These are phyloP conservation scores for Phyllosticta citribraziliensis DNA, from an alignment of 2,329 filamentous ascomycete species.

Conservation along the genomic window DNA sequence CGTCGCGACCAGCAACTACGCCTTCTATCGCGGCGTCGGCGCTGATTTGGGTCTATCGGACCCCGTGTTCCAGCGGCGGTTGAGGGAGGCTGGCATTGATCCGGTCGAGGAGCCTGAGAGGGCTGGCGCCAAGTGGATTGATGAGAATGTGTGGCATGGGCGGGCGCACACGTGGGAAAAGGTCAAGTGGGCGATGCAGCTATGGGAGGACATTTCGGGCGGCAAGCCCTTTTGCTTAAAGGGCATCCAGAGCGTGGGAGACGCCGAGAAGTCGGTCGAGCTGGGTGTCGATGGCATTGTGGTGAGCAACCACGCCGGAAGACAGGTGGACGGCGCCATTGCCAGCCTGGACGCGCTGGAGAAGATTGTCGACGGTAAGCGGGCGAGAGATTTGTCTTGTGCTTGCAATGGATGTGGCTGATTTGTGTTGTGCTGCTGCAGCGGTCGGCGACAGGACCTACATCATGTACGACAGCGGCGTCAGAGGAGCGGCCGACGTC, in stretches of 20 bases:
- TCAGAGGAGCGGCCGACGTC: slow-evolving; percentile 47
- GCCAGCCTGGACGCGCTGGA: slow-evolving; percentile 51
- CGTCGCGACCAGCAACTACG: slow-evolving; percentile 47
- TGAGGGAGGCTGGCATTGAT: slow-evolving; percentile 45
- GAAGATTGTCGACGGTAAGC: slow-evolving; percentile 43
- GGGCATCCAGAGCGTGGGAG: slow-evolving; percentile 57
- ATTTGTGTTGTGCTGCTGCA: slow-evolving; percentile 11
- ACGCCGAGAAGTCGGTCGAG: slow-evolving; percentile 52
- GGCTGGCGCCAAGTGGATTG: slow-evolving; percentile 53
- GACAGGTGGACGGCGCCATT: slow-evolving; percentile 53
- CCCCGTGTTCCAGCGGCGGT: slow-evolving; percentile 47
- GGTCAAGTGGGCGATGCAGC: slow-evolving; percentile 52
- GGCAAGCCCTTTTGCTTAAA: slow-evolving; percentile 55
- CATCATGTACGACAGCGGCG: slow-evolving; percentile 52
- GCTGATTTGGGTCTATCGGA: slow-evolving; percentile 50
- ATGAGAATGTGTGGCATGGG: slow-evolving; percentile 52
- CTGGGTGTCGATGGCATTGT: slow-evolving; percentile 57
- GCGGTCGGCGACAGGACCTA: slow-evolving; percentile 42
- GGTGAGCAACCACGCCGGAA: slow-evolving; percentile 60
- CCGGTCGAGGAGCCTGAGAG: slow-evolving; percentile 41
- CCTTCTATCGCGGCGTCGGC: slow-evolving; percentile 52
- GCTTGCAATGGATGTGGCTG: not conserved
- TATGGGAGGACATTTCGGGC: slow-evolving; percentile 45
- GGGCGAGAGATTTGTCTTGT: not conserved
- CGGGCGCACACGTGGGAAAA: slow-evolving; percentile 56